Base-by-base conservation (phyloP, 2,329 filamentous ascomycete species). In the Xylariales sp. region DNA sequence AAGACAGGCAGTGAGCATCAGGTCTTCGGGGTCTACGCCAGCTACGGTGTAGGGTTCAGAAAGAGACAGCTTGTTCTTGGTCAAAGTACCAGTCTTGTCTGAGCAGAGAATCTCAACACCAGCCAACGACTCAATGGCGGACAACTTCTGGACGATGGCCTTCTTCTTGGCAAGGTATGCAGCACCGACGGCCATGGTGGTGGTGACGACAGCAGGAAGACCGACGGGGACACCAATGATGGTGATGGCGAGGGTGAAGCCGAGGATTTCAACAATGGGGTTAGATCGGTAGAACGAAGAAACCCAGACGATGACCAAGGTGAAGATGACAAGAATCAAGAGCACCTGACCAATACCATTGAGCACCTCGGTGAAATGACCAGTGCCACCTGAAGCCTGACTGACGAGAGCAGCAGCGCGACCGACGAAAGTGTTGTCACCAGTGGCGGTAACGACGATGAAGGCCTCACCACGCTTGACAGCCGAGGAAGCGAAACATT, bases 101-200 rank as follows among this genome's bases (percentile, higher is more conserved):
- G 88, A 91, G 76, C 88, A 94, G 43, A 95, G 84, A 64, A 95
- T 93, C 69, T 95, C 86, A 48, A 94, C 89, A 73, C 88, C 88
- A 60, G 88, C 88, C 50, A 95, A 77, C 19, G 88, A 94, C 73
- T 95, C 88, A 48, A 95, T 95, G 51, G 88, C 88, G 24, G 84
- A 88, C 40, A 95, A 81, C 74, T 91, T 94, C 73, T 94, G 88
- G 51, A 95, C 88, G 52, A 95, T 94, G 41, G 88, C 89, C 72
- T 90, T 82, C 76, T 91, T 90, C 76, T 89, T 90, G 58, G 88
- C 88, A 45, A 95, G 80, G 66, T 93, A 93, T 49, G 88, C 86
- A 51, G 88, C 88, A 71, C 88, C 88, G 63, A 95, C 88, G 62
- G 88, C 88, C 88, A 95, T 93, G 61, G 88, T 95, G 55, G 88